Conservation (phyloP, 2,329 filamentous ascomycete species). For the Sporothrix brunneoviolacea region DNA sequence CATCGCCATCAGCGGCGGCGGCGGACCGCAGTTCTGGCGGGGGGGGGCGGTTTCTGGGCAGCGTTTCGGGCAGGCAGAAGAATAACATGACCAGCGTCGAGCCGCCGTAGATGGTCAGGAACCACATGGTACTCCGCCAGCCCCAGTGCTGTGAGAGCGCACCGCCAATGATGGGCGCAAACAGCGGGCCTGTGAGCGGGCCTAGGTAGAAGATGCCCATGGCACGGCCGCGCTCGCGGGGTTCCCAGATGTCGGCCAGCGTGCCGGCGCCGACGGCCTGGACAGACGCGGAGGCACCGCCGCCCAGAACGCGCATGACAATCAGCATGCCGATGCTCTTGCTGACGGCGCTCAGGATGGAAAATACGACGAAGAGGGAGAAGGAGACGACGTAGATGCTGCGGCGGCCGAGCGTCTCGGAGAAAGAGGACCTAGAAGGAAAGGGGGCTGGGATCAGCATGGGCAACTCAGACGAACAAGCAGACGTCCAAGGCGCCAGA, state of each 20-base stretch:
- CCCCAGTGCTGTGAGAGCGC: conserved; percentile 60
- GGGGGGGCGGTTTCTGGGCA: conserved; percentile 29
- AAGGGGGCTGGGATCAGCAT: too few relatives aligned
- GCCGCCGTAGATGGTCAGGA: conserved; percentile 63
- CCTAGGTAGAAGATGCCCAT: conserved; percentile 82
- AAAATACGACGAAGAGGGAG: conserved; percentile 63
- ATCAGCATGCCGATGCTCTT: conserved; percentile 67
- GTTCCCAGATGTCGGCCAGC: conserved; percentile 74
- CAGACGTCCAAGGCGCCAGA: too few relatives aligned
- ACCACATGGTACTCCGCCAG: conserved; percentile 76
- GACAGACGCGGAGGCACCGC: conserved; percentile 71
- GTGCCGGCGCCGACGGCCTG: conserved; percentile 80
- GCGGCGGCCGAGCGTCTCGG: conserved; percentile 64
- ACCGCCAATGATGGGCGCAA: conserved; percentile 72
- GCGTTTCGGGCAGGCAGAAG: conserved; percentile 60
- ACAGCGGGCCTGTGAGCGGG: conserved; percentile 64
- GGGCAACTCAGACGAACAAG: neutral
- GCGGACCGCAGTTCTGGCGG: neutral
- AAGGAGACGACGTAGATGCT: conserved; percentile 76
- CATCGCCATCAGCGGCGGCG: neutral
- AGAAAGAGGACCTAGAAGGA: conserved; percentile 77
- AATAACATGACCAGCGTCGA: conserved; percentile 49
- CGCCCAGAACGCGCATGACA: conserved; percentile 65
- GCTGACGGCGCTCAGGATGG: conserved; percentile 61
- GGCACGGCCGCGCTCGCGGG: conserved; percentile 64